Evolutionary conservation across 2,329 filamentous ascomycete species (phyloP).

Genomic region (Orbilia javanica): DNA sequence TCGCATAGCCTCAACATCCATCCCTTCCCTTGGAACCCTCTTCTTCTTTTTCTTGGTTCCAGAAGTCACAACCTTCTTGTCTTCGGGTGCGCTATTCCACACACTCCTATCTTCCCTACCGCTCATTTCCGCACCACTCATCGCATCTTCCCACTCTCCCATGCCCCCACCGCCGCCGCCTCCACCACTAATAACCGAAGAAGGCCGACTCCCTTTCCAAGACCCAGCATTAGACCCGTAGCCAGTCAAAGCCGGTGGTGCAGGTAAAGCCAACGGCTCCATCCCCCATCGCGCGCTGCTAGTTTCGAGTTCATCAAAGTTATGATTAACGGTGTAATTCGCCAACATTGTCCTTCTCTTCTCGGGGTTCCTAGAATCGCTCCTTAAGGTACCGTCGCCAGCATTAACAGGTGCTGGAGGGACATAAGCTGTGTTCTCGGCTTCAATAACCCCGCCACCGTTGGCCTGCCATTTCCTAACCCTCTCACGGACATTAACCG

Average conservation of each 20-base stretch:
- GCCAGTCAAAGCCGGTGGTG: slow-evolving; percentile 53
- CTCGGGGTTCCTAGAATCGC: slow-evolving; percentile 35
- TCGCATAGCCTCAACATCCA: slow-evolving; percentile 57
- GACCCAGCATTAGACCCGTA: slow-evolving; percentile 56
- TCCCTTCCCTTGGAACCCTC: slow-evolving; percentile 59
- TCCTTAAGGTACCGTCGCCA: slow-evolving; percentile 10
- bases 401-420: slow-evolving; percentile 32
- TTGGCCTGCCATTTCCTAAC: slow-evolving; percentile 62
- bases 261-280: slow-evolving; percentile 52
- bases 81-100: slow-evolving; percentile 60
- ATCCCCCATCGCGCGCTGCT: slow-evolving; percentile 48
- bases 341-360: slow-evolving; percentile 57
- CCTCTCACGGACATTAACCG: slow-evolving; percentile 61
- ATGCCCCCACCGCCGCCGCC: slow-evolving; percentile 41
- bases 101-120: slow-evolving; percentile 59
- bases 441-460: slow-evolving; percentile 62
- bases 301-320: slow-evolving; percentile 53
- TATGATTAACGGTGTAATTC: slow-evolving; percentile 39
- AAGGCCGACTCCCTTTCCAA: slow-evolving; percentile 45
- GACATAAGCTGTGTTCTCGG: slow-evolving; percentile 42
- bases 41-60: slow-evolving; percentile 59
- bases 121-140: slow-evolving; percentile 50
- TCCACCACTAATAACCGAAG: slow-evolving; percentile 44
- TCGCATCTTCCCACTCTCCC: slow-evolving; percentile 57
- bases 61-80: slow-evolving; percentile 58